A percentile compares a stretch with the other conserved stretches of the same genome.
These are phyloP conservation scores for Populus hybrid DNA, from an alignment of 441 rosid species.

Conservation along the genomic window DNA sequence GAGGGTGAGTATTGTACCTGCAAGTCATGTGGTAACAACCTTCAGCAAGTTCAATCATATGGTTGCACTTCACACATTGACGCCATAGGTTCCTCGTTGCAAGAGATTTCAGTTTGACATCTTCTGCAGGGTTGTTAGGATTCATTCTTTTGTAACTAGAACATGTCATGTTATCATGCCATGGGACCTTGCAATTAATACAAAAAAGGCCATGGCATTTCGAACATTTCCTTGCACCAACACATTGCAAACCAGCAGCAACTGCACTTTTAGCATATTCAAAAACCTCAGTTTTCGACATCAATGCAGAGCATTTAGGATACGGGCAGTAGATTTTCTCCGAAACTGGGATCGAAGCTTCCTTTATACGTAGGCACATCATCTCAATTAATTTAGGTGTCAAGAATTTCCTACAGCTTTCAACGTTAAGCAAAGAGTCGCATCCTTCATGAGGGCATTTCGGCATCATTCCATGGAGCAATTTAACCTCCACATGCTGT, in stretches of 20 bases:
- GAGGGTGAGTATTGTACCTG: constrained; percentile 41
- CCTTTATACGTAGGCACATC: constrained; percentile 51
- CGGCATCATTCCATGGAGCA: constrained; percentile 60
- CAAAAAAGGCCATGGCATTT: constrained; percentile 63
- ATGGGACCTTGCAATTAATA: constrained; percentile 70
- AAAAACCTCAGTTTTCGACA: constrained; percentile 57
- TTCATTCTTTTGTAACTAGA: constrained; percentile 30
- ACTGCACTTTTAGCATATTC: constrained; percentile 26
- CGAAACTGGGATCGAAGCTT: constrained; percentile 56
- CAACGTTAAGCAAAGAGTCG: constrained; percentile 46
- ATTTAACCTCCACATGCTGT: constrained; percentile 74
- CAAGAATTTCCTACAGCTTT: constrained; percentile 54
- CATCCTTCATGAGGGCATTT: constrained; percentile 74
- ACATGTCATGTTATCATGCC: constrained; percentile 55
- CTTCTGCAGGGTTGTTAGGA: constrained; percentile 43
- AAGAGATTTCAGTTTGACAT: constrained; percentile 49
- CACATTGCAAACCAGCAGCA: constrained; percentile 24
- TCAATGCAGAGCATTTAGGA: constrained; percentile 73
- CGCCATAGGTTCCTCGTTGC: constrained; percentile 59
- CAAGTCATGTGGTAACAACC: constrained; percentile 85
- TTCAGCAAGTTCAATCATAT: constrained; percentile 63
- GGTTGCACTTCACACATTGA: constrained; percentile 58
- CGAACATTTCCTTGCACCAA: constrained; percentile 59
- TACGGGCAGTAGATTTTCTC: constrained; percentile 82
- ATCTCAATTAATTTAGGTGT: constrained; percentile 47